Evolutionary conservation across 148 eudicot genomes (phyloP), one percentile per base, ranked within the genome.

Genomic region (Nepenthes mirabilis): DNA sequence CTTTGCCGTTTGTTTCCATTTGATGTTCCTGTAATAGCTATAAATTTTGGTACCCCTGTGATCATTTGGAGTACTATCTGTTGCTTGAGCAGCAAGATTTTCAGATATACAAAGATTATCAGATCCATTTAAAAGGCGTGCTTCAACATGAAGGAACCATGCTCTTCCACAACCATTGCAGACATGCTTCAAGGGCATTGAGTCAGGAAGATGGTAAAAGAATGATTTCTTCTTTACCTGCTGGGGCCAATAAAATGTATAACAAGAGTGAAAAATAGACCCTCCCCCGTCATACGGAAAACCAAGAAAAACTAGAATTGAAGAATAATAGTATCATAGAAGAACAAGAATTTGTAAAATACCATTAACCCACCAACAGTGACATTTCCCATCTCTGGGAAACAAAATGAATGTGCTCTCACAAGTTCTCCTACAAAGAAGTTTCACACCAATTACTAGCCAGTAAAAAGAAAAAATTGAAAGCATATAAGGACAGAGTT

Each of bases 381-480:
- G 57, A 84, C 76, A 56, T 62, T 65, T 56, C 95, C 90, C 67
- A 82, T 59, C 56, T 76, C 69, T 11, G 85, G 83, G 61, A 83
- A 87, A 68, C 77, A 80, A 63, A 54, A 72, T 51, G 76, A 33
- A 68, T 87, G 95, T 36, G 73, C 76, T 68, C 34, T 69, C 74
- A 84, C 78, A 14, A 87, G 59, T 68, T 79, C 80, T 70, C 83
- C 95, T 87, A 57, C 68, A 83, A 53, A 58, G 65, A 56, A 53
- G 14, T 67, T 14, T 34, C 65, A 12, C 36, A 65, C 23, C 23
- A 23, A 23, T 23, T 23, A 23, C 23, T 23, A 23, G 23, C 23
- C 23, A 23, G 23, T 23, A 23, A 23, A 23, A 23, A 23, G 23
- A 23, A 23, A 23, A 23, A 23, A 23, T 23, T 23, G 23, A 23